These are phyloP conservation scores for Exsudoporus floridanus DNA, from an alignment of 1,284 basidiomycete genomes.

Conservation along the genomic window DNA sequence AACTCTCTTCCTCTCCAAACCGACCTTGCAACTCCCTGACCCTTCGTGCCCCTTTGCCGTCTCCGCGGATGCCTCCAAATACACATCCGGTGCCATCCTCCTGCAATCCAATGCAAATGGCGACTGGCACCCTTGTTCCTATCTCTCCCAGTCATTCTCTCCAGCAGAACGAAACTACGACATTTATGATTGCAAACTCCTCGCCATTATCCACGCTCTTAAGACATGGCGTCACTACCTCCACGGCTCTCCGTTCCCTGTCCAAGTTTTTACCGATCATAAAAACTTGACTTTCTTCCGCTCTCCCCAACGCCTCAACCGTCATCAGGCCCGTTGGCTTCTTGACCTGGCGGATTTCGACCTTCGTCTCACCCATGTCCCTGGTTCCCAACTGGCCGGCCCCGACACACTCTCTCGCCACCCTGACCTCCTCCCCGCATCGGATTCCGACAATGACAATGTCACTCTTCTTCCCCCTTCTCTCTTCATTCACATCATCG, in stretches of 20 bases:
- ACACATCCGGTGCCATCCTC: too few relatives aligned
- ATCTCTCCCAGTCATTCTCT: background rate
- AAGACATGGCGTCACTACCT: background rate
- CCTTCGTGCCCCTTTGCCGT: too few relatives aligned
- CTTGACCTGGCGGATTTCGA: background rate
- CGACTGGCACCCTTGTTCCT: background rate
- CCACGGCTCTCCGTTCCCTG: too few relatives aligned
- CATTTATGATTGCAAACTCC: background rate
- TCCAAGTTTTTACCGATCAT: too few relatives aligned
- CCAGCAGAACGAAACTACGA: background rate
- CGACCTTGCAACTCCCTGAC: too few relatives aligned
- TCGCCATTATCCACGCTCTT: background rate
- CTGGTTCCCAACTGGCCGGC: background rate
- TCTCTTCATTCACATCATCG: rapidly evolving
- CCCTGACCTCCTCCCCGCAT: too few relatives aligned
- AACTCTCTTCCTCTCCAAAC: too few relatives aligned
- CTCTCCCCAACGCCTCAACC: background rate
- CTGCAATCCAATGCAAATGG: too few relatives aligned
- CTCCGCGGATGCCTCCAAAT: too few relatives aligned
- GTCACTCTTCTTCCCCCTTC: background rate
- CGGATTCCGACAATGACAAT: too few relatives aligned
- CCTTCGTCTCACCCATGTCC: background rate
- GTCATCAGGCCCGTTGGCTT: background rate
- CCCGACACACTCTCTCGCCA: background rate
- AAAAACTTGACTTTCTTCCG: background rate